These are phyloP conservation scores for Acorus gramineus DNA, from an alignment of 106 monocot genomes.

Conservation along the genomic window DNA sequence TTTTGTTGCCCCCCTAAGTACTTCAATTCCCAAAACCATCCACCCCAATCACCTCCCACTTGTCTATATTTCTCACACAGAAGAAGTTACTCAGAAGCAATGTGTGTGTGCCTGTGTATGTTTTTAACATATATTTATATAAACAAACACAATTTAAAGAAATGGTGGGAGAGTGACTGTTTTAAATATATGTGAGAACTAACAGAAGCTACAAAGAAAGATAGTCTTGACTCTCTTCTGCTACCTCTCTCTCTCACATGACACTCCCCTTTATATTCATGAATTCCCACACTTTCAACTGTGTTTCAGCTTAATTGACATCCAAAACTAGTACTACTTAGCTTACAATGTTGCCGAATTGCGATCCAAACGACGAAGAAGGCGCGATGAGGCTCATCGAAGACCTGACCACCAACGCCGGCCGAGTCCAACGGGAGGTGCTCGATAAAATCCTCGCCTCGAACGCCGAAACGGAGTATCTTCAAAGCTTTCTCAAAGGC, in stretches of 20 bases:
- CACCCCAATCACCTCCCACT: slow-evolving; percentile 6
- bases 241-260: not conserved
- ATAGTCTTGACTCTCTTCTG: too few relatives aligned
- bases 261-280: not conserved
- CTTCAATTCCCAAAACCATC: slow-evolving; percentile 12
- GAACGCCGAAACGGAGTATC: slow-evolving; percentile 48
- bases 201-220: too few relatives aligned
- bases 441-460: slow-evolving; percentile 39
- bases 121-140: slow-evolving; percentile 8
- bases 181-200: too few relatives aligned
- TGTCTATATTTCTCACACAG: slow-evolving; percentile 7
- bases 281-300: not conserved
- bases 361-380: slow-evolving; percentile 58
- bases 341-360: slow-evolving; percentile 23
- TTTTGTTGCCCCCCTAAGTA: slow-evolving; percentile 14
- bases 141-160: not conserved
- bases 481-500: slow-evolving; percentile 33
- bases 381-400: slow-evolving; percentile 40
- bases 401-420: slow-evolving; percentile 43
- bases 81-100: slow-evolving; percentile 35
- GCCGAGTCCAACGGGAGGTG: slow-evolving; percentile 32
- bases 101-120: too few relatives aligned
- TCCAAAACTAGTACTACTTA: too few relatives aligned
- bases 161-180: slow-evolving; percentile 1
- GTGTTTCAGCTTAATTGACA: not conserved